Evolutionary conservation across 148 eudicot species (phyloP).

Genomic region (Limonium bicolor): DNA sequence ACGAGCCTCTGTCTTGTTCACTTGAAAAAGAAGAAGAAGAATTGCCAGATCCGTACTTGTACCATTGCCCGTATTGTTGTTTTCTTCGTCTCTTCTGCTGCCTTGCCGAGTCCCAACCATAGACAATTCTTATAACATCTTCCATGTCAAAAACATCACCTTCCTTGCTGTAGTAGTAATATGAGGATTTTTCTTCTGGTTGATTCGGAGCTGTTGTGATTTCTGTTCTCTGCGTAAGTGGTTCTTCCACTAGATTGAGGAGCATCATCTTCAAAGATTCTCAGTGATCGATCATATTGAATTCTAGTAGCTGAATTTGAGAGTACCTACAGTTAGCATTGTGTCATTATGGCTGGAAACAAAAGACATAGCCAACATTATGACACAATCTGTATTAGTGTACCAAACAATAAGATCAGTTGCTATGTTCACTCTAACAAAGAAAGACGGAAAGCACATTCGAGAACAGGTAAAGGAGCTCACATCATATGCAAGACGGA

Average conservation of each 20-base stretch:
- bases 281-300: conserved; percentile 41
- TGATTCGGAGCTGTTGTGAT: no score
- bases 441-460: no score
- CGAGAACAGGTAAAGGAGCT: no score
- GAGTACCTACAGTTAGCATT: conserved; percentile 54
- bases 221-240: no score
- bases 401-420: no score
- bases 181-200: no score
- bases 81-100: conserved; percentile 32
- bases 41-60: conserved; percentile 15
- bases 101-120: conserved; percentile 42
- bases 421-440: no score
- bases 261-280: conserved; percentile 13
- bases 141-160: conserved; percentile 32
- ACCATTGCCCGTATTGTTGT: conserved; percentile 24
- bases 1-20: conserved; percentile 49
- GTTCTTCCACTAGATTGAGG: conserved; percentile 18
- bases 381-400: no score
- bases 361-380: no score
- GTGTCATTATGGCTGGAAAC: no score
- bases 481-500: conserved; percentile 78
- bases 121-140: conserved; percentile 28
- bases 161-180: no score
- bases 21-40: conserved; percentile 17
- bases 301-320: conserved; percentile 46